Evolutionary conservation across 257 asterid genomes (phyloP).

Genomic region (Craterostigma plantagineum): DNA sequence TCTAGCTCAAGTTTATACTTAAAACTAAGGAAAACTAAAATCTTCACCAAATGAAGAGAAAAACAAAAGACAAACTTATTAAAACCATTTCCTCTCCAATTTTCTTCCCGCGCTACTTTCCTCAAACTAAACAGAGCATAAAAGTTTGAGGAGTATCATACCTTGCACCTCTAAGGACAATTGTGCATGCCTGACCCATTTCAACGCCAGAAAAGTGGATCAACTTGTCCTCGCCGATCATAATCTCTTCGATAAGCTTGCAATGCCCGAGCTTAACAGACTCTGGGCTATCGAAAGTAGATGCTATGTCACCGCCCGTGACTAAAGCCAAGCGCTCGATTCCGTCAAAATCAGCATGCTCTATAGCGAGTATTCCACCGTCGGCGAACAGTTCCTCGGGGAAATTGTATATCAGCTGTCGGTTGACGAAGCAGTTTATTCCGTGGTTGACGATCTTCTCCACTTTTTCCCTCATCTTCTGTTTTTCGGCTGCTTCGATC

Average conservation of each 20-base stretch:
- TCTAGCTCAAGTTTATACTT: no score
- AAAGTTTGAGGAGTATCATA: no score
- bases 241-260: neutral
- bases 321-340: neutral
- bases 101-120: no score
- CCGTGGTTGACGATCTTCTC: constrained; percentile 73
- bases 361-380: constrained; percentile 80
- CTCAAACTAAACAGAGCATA: no score
- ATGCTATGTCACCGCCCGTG: neutral
- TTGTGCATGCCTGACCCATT: neutral
- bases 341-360: constrained; percentile 48
- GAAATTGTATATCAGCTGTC: constrained; percentile 83
- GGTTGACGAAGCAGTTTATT: constrained; percentile 78
- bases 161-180: neutral
- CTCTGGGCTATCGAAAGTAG: neutral
- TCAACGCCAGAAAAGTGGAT: neutral
- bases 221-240: neutral
- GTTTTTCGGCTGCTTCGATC: constrained; percentile 80
- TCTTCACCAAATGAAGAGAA: no score
- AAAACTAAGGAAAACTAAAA: no score
- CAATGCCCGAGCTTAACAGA: neutral
- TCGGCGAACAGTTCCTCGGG: constrained; percentile 91
- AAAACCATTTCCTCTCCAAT: no score
- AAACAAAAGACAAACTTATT: no score
- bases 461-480: constrained; percentile 79